A percentile compares a stretch with the other conserved stretches of the same genome.
Evolutionary conservation across 768 basidiomycete genomes (phyloP).

Genomic region (Pleurotus ostreatus): DNA sequence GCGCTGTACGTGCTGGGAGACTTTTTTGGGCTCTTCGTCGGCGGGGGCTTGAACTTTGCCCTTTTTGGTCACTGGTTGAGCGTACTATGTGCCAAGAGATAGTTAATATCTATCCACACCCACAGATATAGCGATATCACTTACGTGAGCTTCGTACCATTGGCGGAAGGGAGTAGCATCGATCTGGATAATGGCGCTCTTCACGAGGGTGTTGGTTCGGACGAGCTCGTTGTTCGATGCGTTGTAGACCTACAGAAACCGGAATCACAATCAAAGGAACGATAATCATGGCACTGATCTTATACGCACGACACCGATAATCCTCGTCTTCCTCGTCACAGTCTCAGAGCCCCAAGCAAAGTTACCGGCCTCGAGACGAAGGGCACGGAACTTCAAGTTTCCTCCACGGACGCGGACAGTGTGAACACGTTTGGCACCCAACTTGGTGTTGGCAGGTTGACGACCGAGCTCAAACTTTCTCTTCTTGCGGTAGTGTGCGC

Average conservation of each 20-base stretch:
- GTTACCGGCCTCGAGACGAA: constrained; percentile 95
- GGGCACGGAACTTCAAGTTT: constrained; percentile 91
- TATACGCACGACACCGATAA: constrained; percentile 86
- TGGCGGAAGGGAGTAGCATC: constrained; percentile 99
- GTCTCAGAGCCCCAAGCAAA: constrained; percentile 98
- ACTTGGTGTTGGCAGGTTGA: constrained; percentile 95
- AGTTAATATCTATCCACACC: not conserved
- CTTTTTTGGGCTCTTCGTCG: constrained; percentile 67
- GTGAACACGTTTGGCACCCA: constrained; percentile 94
- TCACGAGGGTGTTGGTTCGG: constrained; percentile 98
- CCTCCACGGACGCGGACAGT: constrained; percentile 94
- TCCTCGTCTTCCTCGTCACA: constrained; percentile 90
- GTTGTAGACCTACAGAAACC: constrained; percentile 78
- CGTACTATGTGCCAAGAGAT: constrained; percentile 57
- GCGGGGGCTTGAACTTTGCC: constrained; percentile 59
- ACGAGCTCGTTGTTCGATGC: constrained; percentile 99
- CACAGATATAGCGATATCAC: constrained; percentile 26
- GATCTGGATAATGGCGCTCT: constrained; percentile 93
- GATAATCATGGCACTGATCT: constrained; percentile 4
- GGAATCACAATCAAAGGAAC: not conserved
- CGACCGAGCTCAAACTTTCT: constrained; percentile 99
- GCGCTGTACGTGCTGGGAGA: constrained; percentile 89
- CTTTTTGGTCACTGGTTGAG: constrained; percentile 90
- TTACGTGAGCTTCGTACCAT: constrained; percentile 97
- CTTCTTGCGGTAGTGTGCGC: constrained; percentile 98